These are phyloP conservation scores for Hirsutella minnesotensis DNA, from an alignment of 2,329 filamentous ascomycete genomes.

Conservation along the genomic window DNA sequence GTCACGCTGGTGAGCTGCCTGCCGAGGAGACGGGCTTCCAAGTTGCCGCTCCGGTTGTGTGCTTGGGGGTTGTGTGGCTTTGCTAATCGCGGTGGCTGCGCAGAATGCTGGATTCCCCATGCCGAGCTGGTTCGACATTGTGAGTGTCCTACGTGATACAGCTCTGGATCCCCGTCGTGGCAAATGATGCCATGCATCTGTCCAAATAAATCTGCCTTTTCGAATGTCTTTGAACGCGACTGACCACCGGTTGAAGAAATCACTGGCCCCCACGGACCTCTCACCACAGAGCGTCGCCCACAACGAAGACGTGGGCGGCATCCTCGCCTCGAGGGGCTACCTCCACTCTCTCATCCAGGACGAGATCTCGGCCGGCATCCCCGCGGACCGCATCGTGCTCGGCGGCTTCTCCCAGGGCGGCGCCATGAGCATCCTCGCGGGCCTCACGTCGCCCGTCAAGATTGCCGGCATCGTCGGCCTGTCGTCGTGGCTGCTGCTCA, in stretches of 20 bases:
- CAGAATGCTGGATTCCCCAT: conserved; percentile 68
- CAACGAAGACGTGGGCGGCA: conserved; percentile 59
- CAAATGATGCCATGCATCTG: too few species aligned
- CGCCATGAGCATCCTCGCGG: conserved; percentile 70
- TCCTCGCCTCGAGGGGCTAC: conserved; percentile 46
- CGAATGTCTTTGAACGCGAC: background rate
- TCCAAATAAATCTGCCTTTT: too few species aligned
- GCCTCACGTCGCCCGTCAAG: conserved; percentile 57
- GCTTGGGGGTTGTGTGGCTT: too few species aligned
- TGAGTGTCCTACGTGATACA: conserved; percentile 22
- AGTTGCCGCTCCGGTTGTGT: too few species aligned
- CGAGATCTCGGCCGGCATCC: conserved; percentile 70
- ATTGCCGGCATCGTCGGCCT: conserved; percentile 76
- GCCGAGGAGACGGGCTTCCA: background rate
- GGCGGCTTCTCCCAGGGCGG: conserved; percentile 79
- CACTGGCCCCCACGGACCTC: conserved; percentile 20
- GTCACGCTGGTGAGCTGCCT: conserved; percentile 48
- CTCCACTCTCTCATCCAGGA: conserved; percentile 66
- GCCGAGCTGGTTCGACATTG: conserved; percentile 83
- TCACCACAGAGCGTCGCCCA: conserved; percentile 12
- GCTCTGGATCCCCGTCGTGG: background rate
- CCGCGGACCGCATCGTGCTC: conserved; percentile 68
- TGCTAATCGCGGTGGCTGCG: background rate
- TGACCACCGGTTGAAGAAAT: conserved; percentile 12
- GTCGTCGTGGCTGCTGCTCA: conserved; percentile 68